phyloP scores from a whole-genome alignment of 345 rosid species.

The Boechera stricta region DNA sequence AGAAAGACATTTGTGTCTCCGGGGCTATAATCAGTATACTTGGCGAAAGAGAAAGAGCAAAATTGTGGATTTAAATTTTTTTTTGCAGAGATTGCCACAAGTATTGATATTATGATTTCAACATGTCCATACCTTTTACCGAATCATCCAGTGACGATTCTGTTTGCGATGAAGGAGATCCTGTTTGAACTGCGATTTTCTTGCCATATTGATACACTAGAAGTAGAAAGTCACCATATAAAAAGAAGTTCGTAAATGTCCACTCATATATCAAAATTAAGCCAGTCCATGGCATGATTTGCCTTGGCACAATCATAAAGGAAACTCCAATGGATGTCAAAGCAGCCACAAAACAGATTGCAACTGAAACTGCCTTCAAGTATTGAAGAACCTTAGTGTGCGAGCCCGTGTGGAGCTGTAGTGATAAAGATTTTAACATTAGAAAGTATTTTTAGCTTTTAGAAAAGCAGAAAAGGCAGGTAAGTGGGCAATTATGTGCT shows the following conservation, averaged over 20 bases:
- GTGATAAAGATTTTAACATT: not conserved
- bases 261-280: constrained; percentile 83
- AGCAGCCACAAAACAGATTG: constrained; percentile 57
- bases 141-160: constrained; percentile 63
- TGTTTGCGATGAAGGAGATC: constrained; percentile 48
- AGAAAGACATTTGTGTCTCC: constrained; percentile 1
- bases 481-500: not conserved
- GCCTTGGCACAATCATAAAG: constrained; percentile 71
- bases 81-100: not conserved
- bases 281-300: constrained; percentile 94
- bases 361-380: constrained; percentile 69
- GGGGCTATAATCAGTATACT: constrained; percentile 4
- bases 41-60: constrained; percentile 4
- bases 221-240: constrained; percentile 72
- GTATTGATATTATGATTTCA: not conserved
- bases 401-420: constrained; percentile 57
- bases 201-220: constrained; percentile 67
- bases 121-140: constrained; percentile 64
- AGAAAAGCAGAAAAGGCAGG: constrained; percentile 1
- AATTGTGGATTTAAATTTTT: not conserved
- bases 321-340: constrained; percentile 65
- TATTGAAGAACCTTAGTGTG: constrained; percentile 66
- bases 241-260: constrained; percentile 73
- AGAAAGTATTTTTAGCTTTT: not conserved
- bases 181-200: constrained; percentile 57